Evolutionary conservation across 192 early-diverging fungal genomes (phyloP).

Genomic region (Helicostylum pulchrum): DNA sequence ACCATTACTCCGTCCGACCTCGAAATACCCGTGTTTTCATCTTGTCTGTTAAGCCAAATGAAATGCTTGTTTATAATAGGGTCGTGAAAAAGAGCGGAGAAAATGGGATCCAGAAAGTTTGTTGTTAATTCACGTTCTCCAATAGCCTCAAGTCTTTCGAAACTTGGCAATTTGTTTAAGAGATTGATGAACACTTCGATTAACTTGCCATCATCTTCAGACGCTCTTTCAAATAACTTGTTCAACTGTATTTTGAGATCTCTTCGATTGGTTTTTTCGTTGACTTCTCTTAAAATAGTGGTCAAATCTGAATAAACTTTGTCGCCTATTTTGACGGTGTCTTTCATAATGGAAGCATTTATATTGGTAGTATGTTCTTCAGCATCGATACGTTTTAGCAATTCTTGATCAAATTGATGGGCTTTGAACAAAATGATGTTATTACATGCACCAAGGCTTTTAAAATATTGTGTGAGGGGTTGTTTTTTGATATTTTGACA

Average conservation of each 20-base stretch:
- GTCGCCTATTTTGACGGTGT: constrained; percentile 9
- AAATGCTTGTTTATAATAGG: constrained; percentile 8
- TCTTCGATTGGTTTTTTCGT: constrained; percentile 13
- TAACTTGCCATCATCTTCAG: constrained; percentile 11
- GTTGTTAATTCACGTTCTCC: constrained; percentile 8
- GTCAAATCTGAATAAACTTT: constrained; percentile 4
- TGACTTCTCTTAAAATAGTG: constrained; percentile 5
- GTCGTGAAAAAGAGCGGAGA: too few species aligned
- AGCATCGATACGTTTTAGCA: constrained; percentile 9
- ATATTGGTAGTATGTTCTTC: constrained; percentile 10
- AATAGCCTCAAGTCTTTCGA: constrained; percentile 6
- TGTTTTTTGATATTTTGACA: too few species aligned
- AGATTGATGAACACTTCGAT: constrained; percentile 7
- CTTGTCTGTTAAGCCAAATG: constrained; percentile 10
- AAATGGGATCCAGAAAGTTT: constrained; percentile 8
- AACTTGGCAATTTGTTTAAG: constrained; percentile 6
- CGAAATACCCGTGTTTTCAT: constrained; percentile 5
- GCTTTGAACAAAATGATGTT: constrained; percentile 8
- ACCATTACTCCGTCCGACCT: neutral
- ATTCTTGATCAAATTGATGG: constrained; percentile 6
- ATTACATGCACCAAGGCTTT: constrained; percentile 6
- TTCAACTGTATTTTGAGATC: constrained; percentile 12
- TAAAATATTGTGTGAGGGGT: too few species aligned
- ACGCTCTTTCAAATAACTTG: constrained; percentile 8
- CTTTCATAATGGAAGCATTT: constrained; percentile 10